These are phyloP conservation scores for Thraustotheca clavata DNA, from an alignment of 352 stramenopile genomes.

Conservation along the genomic window DNA sequence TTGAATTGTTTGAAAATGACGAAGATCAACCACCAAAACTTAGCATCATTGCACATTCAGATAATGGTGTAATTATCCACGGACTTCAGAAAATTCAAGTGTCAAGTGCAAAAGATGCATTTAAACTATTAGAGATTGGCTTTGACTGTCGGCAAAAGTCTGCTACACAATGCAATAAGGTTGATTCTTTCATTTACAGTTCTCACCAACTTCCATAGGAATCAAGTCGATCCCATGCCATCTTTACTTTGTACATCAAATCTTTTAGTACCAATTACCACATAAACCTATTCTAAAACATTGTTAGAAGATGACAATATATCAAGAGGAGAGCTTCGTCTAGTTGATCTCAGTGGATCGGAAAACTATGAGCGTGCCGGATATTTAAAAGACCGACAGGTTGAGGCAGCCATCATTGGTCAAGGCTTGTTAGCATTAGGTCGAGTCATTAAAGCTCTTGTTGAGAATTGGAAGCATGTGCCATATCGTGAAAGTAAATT, in stretches of 20 bases:
- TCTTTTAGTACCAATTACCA: conserved; percentile 39
- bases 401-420: conserved; percentile 98
- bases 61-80: conserved; percentile 10
- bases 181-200: neutral
- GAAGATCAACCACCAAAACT: neutral
- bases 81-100: conserved; percentile 13
- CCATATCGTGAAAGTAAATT: conserved; percentile 93
- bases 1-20: neutral
- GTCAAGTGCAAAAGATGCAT: neutral
- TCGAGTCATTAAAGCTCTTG: conserved; percentile 96
- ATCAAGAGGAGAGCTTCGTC: conserved; percentile 39
- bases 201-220: neutral
- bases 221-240: conserved; percentile 87
- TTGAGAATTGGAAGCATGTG: conserved; percentile 89
- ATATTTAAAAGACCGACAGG: conserved; percentile 81
- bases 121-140: neutral
- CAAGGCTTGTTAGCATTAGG: conserved; percentile 95
- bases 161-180: conserved; percentile 19
- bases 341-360: conserved; percentile 88
- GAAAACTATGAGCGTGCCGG: conserved; percentile 94
- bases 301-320: conserved; percentile 27
- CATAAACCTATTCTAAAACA: too few species aligned
- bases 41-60: neutral
- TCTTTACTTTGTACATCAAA: conserved; percentile 83
- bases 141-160: conserved; percentile 8